Base-by-base conservation (phyloP, 768 basidiomycete species). In the Xanthoconium purpureum region DNA sequence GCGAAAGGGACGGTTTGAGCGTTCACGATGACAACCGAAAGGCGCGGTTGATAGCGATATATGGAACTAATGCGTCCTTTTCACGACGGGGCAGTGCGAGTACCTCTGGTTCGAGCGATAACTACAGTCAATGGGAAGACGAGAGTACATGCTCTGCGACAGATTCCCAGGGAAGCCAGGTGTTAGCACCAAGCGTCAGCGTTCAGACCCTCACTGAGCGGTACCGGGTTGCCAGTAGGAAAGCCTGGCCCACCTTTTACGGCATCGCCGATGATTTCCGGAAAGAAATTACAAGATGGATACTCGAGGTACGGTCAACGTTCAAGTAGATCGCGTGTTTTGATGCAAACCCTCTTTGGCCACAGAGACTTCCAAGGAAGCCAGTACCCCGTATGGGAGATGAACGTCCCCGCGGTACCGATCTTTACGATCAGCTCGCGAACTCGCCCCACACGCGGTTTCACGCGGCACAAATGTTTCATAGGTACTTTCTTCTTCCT, bases 391-490 rank as follows among this genome's bases (percentile, higher is more conserved):
- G 18, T 5, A 15, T 8, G 36, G 24, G 14, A 32, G 24, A 44
- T 15, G 15, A 18, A n/a, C 48, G 47, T 28, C 51, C 8, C 2
- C 18, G 24, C 9, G 59, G 65, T 15, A n/a, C 13, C 17, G 55
- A 67, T 30, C 64, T 88, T 29, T 66, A 73, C 39, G 81, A 86
- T 47, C 83, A 88, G 52, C 75, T 89, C 28, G 66, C 67, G 9
- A 76, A 71, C 3, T 84, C 80, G 0, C 76, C 75, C 0, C 79
- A 86, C 56, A 87, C 86, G 15, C 77, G 84, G 5, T 88, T 87
- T 60, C 85, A 88, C 54, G 86, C 86, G 0, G 81, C 74, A 0
- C 79, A 83, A 64, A 67, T 88, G 58, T 84, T 88, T 59, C 69
- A 77, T 24, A 77, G 84, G 18, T 88, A 84, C 56, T 80, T 84